phyloP scores from a whole-genome alignment of 2,329 filamentous ascomycete genomes.

The Trichoderma sp. region DNA sequence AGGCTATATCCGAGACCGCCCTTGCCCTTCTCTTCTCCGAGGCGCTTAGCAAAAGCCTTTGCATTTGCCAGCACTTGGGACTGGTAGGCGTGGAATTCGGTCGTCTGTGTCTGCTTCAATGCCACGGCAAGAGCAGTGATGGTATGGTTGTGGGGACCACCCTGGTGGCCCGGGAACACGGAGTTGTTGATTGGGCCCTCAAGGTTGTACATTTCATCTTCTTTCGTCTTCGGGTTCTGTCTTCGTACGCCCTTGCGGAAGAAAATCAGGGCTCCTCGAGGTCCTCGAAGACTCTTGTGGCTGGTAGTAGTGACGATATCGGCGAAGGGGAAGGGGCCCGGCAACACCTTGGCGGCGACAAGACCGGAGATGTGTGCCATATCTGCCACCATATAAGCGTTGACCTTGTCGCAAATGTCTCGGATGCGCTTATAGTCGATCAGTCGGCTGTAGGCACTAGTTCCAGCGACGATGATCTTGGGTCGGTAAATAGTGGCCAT shows the following conservation, averaged over 20 bases:
- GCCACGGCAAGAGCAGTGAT: slow-evolving; percentile 94
- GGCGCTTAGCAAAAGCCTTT: slow-evolving; percentile 72
- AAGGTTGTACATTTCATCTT: slow-evolving; percentile 83
- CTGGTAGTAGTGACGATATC: slow-evolving; percentile 98
- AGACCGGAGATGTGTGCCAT: slow-evolving; percentile 98
- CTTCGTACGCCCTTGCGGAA: slow-evolving; percentile 88
- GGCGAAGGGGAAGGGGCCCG: slow-evolving; percentile 81
- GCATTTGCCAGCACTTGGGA: slow-evolving; percentile 86
- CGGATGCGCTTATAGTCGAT: slow-evolving; percentile 95
- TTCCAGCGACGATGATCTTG: slow-evolving; percentile 92
- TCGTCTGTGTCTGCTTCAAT: slow-evolving; percentile 84
- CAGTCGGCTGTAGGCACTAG: slow-evolving; percentile 91
- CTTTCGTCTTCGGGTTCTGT: slow-evolving; percentile 79
- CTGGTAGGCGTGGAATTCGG: slow-evolving; percentile 92
- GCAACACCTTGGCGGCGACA: slow-evolving; percentile 86
- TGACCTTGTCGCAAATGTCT: slow-evolving; percentile 83
- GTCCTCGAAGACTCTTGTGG: slow-evolving; percentile 94
- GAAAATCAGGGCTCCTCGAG: slow-evolving; percentile 97
- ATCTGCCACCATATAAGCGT: slow-evolving; percentile 89
- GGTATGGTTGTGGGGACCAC: slow-evolving; percentile 97
- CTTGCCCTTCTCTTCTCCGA: slow-evolving; percentile 67
- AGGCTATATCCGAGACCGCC: slow-evolving; percentile 81
- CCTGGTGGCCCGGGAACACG: slow-evolving; percentile 97
- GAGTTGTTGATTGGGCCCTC: slow-evolving; percentile 92
- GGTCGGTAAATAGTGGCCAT: slow-evolving; percentile 85